A percentile compares a stretch with the other conserved stretches of the same genome.
Evolutionary conservation across 2,329 filamentous ascomycete genomes (phyloP).

Genomic region (Graphiopsis chlorocephala): DNA sequence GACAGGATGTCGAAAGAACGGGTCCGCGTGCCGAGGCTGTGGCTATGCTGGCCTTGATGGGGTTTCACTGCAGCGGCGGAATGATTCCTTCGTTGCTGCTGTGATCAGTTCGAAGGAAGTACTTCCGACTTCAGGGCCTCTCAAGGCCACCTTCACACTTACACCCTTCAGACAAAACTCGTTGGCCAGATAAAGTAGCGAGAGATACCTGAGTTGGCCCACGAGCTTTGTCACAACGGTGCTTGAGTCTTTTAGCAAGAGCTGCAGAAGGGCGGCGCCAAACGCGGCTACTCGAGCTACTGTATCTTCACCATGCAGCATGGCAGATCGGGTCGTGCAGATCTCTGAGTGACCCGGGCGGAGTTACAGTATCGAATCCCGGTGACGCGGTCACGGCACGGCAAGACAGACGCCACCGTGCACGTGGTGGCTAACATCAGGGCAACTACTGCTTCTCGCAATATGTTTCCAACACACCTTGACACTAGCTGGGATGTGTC

Average conservation of each 20-base stretch:
- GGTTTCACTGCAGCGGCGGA: background rate
- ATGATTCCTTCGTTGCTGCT: background rate
- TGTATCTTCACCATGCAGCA: background rate
- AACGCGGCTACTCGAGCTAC: background rate
- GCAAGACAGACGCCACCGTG: slow-evolving; percentile 8
- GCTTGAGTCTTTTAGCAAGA: background rate
- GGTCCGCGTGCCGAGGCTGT: background rate
- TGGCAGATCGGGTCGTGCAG: background rate
- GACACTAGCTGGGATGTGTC: background rate
- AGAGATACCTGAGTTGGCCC: no score
- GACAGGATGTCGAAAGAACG: background rate
- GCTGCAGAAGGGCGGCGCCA: background rate
- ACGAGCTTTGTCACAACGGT: no score
- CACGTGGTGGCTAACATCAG: slow-evolving; percentile 6
- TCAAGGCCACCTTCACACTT: background rate
- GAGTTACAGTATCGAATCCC: background rate
- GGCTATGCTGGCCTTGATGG: background rate
- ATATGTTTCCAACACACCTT: background rate
- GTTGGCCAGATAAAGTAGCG: no score
- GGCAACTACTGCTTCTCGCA: background rate
- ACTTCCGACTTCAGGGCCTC: background rate
- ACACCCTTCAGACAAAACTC: no score
- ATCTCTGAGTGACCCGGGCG: background rate
- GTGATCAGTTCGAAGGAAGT: background rate
- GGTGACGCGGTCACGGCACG: background rate